Percentiles rank a stretch among this genome's conserved stretches.
These are phyloP conservation scores for Corymbia maculata DNA, from an alignment of 345 rosid genomes.

Conservation along the genomic window DNA sequence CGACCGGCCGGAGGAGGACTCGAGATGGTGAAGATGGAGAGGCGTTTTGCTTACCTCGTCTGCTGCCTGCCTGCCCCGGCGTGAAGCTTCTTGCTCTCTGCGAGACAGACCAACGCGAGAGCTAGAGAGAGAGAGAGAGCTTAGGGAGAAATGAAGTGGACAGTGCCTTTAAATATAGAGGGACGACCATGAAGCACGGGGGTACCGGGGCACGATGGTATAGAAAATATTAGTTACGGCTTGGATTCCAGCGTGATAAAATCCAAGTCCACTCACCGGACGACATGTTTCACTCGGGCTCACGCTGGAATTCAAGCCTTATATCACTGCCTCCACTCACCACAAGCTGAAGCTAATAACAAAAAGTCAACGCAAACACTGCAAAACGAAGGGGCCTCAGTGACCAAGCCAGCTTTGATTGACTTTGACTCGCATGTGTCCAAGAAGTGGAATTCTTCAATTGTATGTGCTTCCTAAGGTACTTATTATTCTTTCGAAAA, in stretches of 20 bases:
- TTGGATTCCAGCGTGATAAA: fast-evolving
- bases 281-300: too few species aligned
- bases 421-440: neutral
- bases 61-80: too few species aligned
- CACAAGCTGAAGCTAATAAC: neutral
- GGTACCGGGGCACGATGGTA: too few species aligned
- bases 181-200: too few species aligned
- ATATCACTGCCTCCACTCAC: neutral
- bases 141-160: neutral
- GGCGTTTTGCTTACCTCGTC: too few species aligned
- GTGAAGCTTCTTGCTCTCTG: neutral
- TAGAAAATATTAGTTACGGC: too few species aligned
- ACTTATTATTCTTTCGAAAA: too few species aligned
- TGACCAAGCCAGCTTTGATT: neutral
- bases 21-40: neutral
- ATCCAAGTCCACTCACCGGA: too few species aligned
- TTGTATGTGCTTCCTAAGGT: neutral
- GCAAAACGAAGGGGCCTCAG: neutral
- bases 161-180: neutral
- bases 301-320: too few species aligned
- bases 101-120: neutral
- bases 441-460: neutral
- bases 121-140: neutral
- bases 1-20: neutral
- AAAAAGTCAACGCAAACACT: neutral